Percentiles rank a stretch among this genome's conserved stretches.
phyloP scores from a whole-genome alignment of 2,329 filamentous ascomycete genomes.

The Epichloe festucae region DNA sequence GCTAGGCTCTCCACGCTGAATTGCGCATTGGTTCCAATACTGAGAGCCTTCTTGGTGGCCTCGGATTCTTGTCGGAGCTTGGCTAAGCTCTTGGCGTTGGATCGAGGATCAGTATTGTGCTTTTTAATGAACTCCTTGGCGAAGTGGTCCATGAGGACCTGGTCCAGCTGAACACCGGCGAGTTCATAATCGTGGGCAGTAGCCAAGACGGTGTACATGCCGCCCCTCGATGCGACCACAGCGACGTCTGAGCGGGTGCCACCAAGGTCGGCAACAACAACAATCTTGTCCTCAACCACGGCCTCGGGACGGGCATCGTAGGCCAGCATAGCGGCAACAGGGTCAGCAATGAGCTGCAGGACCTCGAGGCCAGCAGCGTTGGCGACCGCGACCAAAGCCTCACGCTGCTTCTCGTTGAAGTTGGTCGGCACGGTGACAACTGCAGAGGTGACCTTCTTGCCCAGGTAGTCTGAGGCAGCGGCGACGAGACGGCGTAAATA shows the following conservation, averaged over 20 bases:
- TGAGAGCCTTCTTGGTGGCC: constrained; percentile 81
- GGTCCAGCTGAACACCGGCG: constrained; percentile 72
- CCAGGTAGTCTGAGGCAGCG: constrained; percentile 83
- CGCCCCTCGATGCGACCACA: constrained; percentile 79
- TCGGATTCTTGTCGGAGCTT: constrained; percentile 91
- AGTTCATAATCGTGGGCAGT: constrained; percentile 94
- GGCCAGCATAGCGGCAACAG: constrained; percentile 74
- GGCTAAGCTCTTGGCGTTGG: constrained; percentile 68
- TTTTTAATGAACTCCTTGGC: constrained; percentile 99
- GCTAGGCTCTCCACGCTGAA: constrained; percentile 88
- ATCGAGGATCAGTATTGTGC: constrained; percentile 76
- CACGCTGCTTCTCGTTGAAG: constrained; percentile 77
- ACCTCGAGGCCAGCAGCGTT: constrained; percentile 75
- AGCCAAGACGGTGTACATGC: constrained; percentile 91
- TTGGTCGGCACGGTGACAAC: constrained; percentile 92
- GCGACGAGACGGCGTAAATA: constrained; percentile 70
- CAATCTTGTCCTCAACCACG: constrained; percentile 66
- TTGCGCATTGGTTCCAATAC: constrained; percentile 73
- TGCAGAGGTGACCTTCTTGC: constrained; percentile 86
- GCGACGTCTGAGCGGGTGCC: constrained; percentile 87
- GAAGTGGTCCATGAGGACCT: constrained; percentile 89
- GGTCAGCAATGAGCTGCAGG: constrained; percentile 85
- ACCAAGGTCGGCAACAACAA: constrained; percentile 86
- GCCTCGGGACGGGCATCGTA: constrained; percentile 79
- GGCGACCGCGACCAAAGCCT: constrained; percentile 64